Percentiles rank a stretch among this genome's conserved stretches.
phyloP scores from a whole-genome alignment of 139 green algal species.

The Volvox africanus region DNA sequence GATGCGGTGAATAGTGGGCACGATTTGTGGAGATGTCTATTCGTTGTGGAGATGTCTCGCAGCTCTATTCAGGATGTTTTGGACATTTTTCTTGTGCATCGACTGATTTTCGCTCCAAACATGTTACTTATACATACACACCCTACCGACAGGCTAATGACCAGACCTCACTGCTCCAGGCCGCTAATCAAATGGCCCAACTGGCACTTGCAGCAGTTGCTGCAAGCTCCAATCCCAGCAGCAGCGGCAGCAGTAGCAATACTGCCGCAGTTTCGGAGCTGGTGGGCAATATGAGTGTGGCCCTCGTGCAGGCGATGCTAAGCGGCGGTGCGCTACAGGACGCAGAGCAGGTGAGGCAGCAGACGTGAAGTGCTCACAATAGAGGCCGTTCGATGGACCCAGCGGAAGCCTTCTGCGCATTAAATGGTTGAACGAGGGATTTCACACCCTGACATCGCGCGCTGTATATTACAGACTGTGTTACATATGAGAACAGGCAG shows the following conservation, averaged over 20 bases:
- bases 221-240: too few species aligned
- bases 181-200: neutral
- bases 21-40: neutral
- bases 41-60: too few species aligned
- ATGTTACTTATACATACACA: too few species aligned
- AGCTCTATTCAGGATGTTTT: neutral
- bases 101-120: neutral
- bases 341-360: neutral
- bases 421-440: too few species aligned
- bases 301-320: constrained; percentile 16
- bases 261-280: neutral
- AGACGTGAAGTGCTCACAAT: neutral
- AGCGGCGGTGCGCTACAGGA: neutral
- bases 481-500: neutral
- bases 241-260: neutral
- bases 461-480: neutral
- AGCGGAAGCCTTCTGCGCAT: neutral
- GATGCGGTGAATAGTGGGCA: neutral
- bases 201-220: neutral
- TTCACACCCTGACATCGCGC: too few species aligned
- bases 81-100: neutral
- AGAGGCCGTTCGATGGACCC: neutral
- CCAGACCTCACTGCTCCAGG: neutral
- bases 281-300: neutral
- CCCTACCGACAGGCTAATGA: constrained; percentile 1